Evolutionary conservation across 257 asterid species (phyloP), one percentile per base, ranked within the genome.

Genomic region (Petunia axillaris): DNA sequence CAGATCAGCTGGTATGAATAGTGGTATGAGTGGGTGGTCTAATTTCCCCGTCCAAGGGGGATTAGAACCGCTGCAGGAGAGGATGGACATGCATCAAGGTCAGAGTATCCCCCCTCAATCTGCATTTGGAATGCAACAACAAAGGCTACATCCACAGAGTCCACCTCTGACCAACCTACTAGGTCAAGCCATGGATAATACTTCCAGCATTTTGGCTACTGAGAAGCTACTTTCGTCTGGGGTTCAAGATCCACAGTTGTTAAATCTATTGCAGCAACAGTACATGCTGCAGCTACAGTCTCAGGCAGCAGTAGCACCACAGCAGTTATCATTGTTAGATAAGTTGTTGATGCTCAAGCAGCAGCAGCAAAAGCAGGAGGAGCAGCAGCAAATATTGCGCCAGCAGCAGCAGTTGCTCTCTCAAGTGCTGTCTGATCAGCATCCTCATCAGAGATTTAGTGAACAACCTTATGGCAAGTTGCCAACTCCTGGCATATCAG

Each of bases 401-500:
- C 97, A 90, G 84, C 98, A 94, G 82, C 98, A 94, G 53, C 98
- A 91, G 52, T 87, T 96, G 85, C 90, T 96, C 78, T 88, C 98
- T 0, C 93, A 91, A 59, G 83, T 90, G 76, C 88, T 92, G 36
- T 86, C 92, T 66, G 97, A 90, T 83, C 92, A 85, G 53, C 92
- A 89, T 70, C 85, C 87, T 58, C 90, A 85, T 58, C 94, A 87
- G 84, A 90, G 84, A 52, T 57, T 89, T 53, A 90, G 89, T 52
- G 95, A 93, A 43, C 77, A 79, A 54, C 83, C 94, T 55, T 84
- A 87, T 82, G 88, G 86, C 44, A 91, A 86, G 84, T 74, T 88
- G 81, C 94, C 87, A 78, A 64, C 85, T 67, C 84, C 92, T 78
- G 90, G 89, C 70, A 81, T 87, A 48, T 55, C 90, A 13, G 80